These are phyloP conservation scores for Leccinellum luteum DNA, from an alignment of 768 basidiomycete species.

Conservation along the genomic window DNA sequence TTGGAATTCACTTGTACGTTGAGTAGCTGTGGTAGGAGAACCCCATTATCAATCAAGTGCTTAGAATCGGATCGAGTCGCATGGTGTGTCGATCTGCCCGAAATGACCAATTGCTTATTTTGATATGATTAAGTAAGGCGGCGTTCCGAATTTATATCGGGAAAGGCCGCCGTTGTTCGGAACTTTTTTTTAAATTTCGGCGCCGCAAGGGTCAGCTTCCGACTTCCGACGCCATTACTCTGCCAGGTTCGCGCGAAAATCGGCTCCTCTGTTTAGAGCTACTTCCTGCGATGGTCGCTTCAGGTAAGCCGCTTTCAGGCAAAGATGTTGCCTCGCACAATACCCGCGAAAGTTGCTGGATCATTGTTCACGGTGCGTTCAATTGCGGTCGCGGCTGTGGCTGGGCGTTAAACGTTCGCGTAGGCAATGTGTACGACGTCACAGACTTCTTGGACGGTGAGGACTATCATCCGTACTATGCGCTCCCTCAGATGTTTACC, in stretches of 20 bases:
- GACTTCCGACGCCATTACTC: not conserved
- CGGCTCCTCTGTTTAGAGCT: not conserved
- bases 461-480: constrained; percentile 1
- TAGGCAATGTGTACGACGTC: constrained; percentile 76
- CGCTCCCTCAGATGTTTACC: not conserved
- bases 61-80: constrained; percentile 7
- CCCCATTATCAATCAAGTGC: not conserved
- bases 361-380: constrained; percentile 73
- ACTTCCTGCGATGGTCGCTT: constrained; percentile 10
- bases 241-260: not conserved
- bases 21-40: not conserved
- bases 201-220: not conserved
- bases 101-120: not conserved
- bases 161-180: not conserved
- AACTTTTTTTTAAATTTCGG: not conserved
- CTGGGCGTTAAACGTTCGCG: constrained; percentile 1
- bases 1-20: constrained; percentile 3
- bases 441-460: constrained; percentile 73
- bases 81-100: constrained; percentile 3
- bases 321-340: constrained; percentile 55
- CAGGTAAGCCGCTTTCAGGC: constrained; percentile 36
- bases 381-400: not conserved
- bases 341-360: constrained; percentile 68
- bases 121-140: not conserved
- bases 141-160: not conserved